These are phyloP conservation scores for Eruca vesicaria DNA, from an alignment of 441 rosid species.

Conservation along the genomic window DNA sequence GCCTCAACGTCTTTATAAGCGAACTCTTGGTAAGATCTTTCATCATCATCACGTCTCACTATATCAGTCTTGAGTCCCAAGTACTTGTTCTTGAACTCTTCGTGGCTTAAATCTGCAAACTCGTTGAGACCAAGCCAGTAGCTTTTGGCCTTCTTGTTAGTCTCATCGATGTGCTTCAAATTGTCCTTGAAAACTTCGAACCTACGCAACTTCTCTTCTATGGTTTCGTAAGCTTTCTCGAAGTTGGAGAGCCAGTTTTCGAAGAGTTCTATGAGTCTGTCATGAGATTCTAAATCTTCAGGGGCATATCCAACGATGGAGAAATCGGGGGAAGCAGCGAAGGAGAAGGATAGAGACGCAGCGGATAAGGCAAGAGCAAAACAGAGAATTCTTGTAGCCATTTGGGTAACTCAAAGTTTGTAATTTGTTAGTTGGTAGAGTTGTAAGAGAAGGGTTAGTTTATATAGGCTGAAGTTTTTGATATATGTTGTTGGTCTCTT, in stretches of 20 bases:
- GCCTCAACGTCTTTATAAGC: conserved; percentile 44
- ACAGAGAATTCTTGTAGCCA: conserved; percentile 45
- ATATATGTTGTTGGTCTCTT: conserved; percentile 12
- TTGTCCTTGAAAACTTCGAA: conserved; percentile 86
- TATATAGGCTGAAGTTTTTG: conserved; percentile 37
- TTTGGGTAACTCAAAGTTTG: conserved; percentile 16
- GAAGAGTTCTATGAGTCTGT: conserved; percentile 72
- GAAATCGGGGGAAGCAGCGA: conserved; percentile 41
- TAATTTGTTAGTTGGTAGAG: conserved; percentile 1
- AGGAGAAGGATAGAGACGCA: conserved; percentile 36
- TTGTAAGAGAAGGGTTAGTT: not conserved
- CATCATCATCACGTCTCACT: conserved; percentile 30
- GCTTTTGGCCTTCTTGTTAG: conserved; percentile 58
- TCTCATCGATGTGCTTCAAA: conserved; percentile 78
- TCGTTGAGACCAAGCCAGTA: conserved; percentile 88
- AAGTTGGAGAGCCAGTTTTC: conserved; percentile 73
- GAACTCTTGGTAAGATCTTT: conserved; percentile 40
- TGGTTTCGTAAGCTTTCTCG: conserved; percentile 58
- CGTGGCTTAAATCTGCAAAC: conserved; percentile 79
- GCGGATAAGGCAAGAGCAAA: conserved; percentile 29
- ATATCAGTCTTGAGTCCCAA: conserved; percentile 56
- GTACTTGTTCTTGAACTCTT: conserved; percentile 69
- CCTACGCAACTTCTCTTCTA: conserved; percentile 73
- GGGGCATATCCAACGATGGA: conserved; percentile 74
- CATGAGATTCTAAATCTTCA: conserved; percentile 62